Conservation (phyloP, 257 asterid genomes). For the Asclepias syriaca region DNA sequence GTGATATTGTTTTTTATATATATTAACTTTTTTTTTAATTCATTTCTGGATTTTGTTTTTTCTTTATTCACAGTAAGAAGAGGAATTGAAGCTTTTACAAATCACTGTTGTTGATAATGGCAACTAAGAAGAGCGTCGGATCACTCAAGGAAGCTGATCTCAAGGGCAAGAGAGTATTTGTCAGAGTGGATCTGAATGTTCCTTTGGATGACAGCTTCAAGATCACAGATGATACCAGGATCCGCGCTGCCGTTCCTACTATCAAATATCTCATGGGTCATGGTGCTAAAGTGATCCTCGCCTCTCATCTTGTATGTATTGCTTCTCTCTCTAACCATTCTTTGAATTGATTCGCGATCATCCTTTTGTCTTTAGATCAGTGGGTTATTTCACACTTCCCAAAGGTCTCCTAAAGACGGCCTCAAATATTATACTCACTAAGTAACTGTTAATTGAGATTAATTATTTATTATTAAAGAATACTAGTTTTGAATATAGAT, state of each 20-base stretch:
- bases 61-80: background rate
- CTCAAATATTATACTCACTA: no score
- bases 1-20: no score
- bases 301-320: conserved; percentile 68
- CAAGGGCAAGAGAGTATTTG: conserved; percentile 75
- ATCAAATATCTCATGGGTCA: conserved; percentile 54
- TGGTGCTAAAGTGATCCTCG: conserved; percentile 68
- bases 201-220: conserved; percentile 75
- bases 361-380: no score
- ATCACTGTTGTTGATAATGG: conserved; percentile 38
- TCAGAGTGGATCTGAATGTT: conserved; percentile 85
- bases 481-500: no score
- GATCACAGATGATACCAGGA: conserved; percentile 83
- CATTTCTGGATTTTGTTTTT: background rate
- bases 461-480: no score
- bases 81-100: background rate
- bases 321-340: background rate
- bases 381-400: no score
- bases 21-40: background rate
- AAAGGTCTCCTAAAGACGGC: no score
- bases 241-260: conserved; percentile 80
- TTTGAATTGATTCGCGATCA: background rate
- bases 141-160: conserved; percentile 74
- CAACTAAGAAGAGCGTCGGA: conserved; percentile 82
- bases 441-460: no score